A percentile compares a stretch with the other conserved stretches of the same genome.
Conservation (phyloP, 2,329 filamentous ascomycete species). For the Colletotrichum chlorophyti region DNA sequence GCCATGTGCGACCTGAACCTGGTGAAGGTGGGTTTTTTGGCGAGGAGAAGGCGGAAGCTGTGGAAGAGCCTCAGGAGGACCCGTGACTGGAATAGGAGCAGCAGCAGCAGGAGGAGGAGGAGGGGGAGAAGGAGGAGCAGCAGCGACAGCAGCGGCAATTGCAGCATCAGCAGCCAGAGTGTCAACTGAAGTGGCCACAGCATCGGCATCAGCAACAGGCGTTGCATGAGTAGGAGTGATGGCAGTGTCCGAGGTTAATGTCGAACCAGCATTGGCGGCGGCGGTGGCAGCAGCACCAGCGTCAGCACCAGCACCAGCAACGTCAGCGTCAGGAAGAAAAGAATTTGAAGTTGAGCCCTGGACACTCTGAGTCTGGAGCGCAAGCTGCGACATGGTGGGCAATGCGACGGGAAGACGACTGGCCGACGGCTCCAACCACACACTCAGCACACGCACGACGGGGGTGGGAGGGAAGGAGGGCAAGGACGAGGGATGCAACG, state of each 20-base stretch:
- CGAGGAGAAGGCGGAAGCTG: conserved; percentile 28
- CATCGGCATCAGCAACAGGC: background rate
- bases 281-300: conserved; percentile 5
- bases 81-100: too few relatives aligned
- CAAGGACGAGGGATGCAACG: conserved; percentile 26
- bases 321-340: conserved; percentile 34
- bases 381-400: conserved; percentile 61
- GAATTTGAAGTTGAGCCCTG: conserved; percentile 43
- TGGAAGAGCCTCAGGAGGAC: conserved; percentile 13
- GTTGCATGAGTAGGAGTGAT: background rate
- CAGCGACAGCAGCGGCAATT: background rate
- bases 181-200: too few relatives aligned
- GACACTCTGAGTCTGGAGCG: conserved; percentile 47
- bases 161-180: background rate
- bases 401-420: conserved; percentile 41
- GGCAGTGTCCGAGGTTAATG: background rate
- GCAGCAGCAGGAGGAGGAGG: background rate
- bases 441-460: too few relatives aligned
- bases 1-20: conserved; percentile 18
- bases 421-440: conserved; percentile 34
- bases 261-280: conserved; percentile 25
- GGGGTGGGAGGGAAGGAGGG: conserved; percentile 27
- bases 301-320: conserved; percentile 9
- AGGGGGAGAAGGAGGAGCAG: background rate
- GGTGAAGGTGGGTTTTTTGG: conserved; percentile 29